Base-by-base conservation (phyloP, 2,329 filamentous ascomycete genomes). In the Alternaria infectoria region DNA sequence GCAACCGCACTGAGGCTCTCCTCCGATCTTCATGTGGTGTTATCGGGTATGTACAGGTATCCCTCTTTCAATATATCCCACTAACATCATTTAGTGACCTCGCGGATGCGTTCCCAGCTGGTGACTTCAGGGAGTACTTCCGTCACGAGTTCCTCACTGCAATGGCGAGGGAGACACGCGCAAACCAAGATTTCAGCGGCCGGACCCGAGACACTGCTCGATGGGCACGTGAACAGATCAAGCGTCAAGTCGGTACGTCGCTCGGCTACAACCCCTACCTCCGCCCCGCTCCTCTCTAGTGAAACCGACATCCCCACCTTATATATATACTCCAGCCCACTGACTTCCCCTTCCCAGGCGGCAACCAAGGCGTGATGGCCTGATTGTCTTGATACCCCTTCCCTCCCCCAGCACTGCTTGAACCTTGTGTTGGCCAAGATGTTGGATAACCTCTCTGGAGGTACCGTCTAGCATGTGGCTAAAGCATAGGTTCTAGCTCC, bases 161-260 rank as follows among this genome's bases (percentile, higher is more conserved):
- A 26, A 91, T 99, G 85, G 94, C 97, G 76, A 94, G 95, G 82
- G 94, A 98, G 80, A 95, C 93, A 50, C 92, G 94, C 75, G 87
- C 89, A 62, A 97, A 96, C 85, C 90, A 92, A 72, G 94, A 98
- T 50, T 97, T 92, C 84, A 87, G 90, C 72, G 77, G 87, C 26
- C 91, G 94, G 67, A 99, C 96, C 4, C 90, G 96, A 69, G 93
- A 97, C 70, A 98, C 96, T 50, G 96, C 96, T 77, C 91, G 95
- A 74, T 99, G 96, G 96, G 94, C 96, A 67, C 91, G 95, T 65
- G 96, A 98, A 83, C 93, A 97, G 80, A 94, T 98, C 80, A 98
- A 97, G 87, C 91, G 93, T 74, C 96, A 99, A 82, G 82, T 90
- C 56, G 80, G 80, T 82, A 76, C 44, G 79, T 75, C 59, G 51